Base-by-base conservation (phyloP, 805 yeast species). In the Cyberlindnera japonica region DNA sequence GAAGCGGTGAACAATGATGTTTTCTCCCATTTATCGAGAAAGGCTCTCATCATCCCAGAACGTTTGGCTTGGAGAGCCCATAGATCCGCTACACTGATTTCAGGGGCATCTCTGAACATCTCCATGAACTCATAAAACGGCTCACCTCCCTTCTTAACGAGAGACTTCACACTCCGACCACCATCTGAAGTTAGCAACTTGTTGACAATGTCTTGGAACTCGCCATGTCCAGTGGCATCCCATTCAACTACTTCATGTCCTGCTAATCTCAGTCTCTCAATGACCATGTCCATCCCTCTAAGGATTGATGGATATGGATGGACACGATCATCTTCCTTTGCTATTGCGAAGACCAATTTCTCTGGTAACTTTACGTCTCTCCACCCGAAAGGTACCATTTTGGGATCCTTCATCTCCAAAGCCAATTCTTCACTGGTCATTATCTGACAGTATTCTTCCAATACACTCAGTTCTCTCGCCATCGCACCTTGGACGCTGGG, bases 181-280 rank as follows among this genome's bases (percentile, higher is more conserved):
- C 75, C 77, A 50, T 74, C 50, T 30, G 49, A 44, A 5, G 44
- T 31, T 38, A 53, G 73, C 40, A 74, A 65, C n/a, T 49, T 50
- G 19, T 62, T 54, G 35, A 67, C 59, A 11, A 65, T 42, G 3
- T 59, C 58, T 35, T 55, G 55, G 38, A 65, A 52, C 21, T 69
- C 55, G 23, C 54, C 43, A 42, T 67, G 72, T 19, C 64, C 64
- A 10, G 58, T 51, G 20, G 77, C 68, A 19, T 66, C 64, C 71
- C 78, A 68, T 37, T 71, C 72, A 33, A 77, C 62, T 10, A 75
- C 66, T 41, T 72, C 74, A 43, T 72, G 79, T 20, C 83, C 81
- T 13, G 69, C 69, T 19, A 54, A 64, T 22, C 51, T 49, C 27
- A 68, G 50, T 25, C 50, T 49, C 16, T 54, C 62, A 7, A 51